phyloP scores from a whole-genome alignment of 192 early-diverging fungal species.

The Oehlia diaphana region DNA sequence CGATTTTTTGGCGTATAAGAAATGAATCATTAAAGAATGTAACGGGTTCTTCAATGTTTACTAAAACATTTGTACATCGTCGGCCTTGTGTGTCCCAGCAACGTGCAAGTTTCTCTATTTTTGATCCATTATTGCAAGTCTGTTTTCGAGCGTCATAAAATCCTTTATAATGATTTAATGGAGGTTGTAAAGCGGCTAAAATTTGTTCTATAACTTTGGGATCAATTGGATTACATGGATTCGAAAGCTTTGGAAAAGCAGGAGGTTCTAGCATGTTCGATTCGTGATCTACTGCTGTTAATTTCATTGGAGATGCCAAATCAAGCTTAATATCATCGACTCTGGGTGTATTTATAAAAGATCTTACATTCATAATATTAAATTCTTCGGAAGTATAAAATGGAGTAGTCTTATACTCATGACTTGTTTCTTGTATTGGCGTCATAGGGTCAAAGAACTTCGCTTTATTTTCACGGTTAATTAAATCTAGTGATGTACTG shows the following conservation, averaged over 20 bases:
- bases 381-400: neutral
- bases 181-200: neutral
- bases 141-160: neutral
- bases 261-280: neutral
- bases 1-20: slow-evolving; percentile 8
- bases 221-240: slow-evolving; percentile 24
- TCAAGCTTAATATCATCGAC: neutral
- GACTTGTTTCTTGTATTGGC: slow-evolving; percentile 15
- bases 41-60: neutral
- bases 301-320: neutral
- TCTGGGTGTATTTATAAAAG: neutral
- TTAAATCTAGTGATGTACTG: neutral
- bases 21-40: slow-evolving; percentile 16
- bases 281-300: neutral
- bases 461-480: neutral
- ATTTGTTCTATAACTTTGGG: neutral
- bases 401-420: slow-evolving; percentile 2
- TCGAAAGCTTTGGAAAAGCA: neutral
- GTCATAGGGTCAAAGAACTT: slow-evolving; percentile 14
- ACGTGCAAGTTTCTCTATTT: neutral
- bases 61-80: neutral
- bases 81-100: neutral
- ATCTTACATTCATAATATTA: neutral
- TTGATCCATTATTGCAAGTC: neutral
- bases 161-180: slow-evolving; percentile 11